A percentile compares a stretch with the other conserved stretches of the same genome.
These are phyloP conservation scores for Pyrus communis DNA, from an alignment of 306 rosid genomes.

Conservation along the genomic window DNA sequence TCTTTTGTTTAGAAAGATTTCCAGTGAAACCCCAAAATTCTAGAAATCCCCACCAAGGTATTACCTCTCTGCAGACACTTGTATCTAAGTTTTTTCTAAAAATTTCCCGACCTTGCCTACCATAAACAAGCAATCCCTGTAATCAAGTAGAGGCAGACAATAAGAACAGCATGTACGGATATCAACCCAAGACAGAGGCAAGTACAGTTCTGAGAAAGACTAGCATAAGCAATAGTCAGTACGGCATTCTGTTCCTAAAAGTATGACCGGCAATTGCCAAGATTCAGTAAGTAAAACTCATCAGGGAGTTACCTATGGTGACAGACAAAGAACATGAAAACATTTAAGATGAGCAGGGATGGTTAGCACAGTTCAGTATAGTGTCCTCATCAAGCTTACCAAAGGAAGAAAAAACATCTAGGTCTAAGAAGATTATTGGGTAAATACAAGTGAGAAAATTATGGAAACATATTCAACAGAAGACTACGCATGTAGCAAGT, in stretches of 20 bases:
- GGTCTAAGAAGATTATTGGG: not conserved
- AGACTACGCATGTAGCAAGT: not conserved
- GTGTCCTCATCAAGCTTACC: not conserved
- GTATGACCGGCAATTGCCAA: not conserved
- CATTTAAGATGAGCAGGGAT: not conserved
- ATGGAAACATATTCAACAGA: not conserved
- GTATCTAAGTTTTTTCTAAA: constrained; percentile 71
- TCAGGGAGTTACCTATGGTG: not conserved
- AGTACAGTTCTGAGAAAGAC: not conserved
- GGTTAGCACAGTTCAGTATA: not conserved
- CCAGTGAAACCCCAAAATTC: not conserved
- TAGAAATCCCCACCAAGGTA: constrained; percentile 7
- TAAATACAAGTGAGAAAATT: not conserved
- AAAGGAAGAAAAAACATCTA: not conserved
- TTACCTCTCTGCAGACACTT: constrained; percentile 74
- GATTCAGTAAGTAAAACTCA: not conserved
- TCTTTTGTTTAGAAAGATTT: not conserved
- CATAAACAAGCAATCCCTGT: constrained; percentile 93
- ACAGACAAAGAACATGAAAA: not conserved
- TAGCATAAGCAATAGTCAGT: not conserved
- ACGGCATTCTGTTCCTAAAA: not conserved
- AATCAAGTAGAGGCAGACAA: constrained; percentile 26
- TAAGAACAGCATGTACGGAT: not conserved
- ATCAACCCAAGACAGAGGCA: not conserved
- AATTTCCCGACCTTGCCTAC: constrained; percentile 83